Evolutionary conservation across 2,329 filamentous ascomycete genomes (phyloP).

Genomic region (Emergomyces africanus): DNA sequence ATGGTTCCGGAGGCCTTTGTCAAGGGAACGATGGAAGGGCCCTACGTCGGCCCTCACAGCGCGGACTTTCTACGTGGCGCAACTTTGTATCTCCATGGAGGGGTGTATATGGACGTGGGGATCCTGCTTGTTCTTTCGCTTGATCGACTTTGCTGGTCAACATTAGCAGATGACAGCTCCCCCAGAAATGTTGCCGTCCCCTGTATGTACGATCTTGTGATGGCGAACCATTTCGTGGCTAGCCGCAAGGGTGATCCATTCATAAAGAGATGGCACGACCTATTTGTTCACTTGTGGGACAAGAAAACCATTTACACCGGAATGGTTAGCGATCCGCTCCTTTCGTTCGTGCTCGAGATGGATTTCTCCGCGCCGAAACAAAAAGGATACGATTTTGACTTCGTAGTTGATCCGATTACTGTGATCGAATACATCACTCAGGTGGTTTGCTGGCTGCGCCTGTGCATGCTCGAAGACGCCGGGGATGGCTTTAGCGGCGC

Average conservation of each 20-base stretch:
- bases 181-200: not conserved
- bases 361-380: not conserved
- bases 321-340: not conserved
- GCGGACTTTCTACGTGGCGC: constrained; percentile 14
- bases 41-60: not conserved
- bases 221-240: constrained; percentile 7
- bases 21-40: not conserved
- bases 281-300: constrained; percentile 6
- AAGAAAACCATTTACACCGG: constrained; percentile 1
- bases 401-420: not conserved
- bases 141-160: constrained; percentile 26
- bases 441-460: not conserved
- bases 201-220: constrained; percentile 22
- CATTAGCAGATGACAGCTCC: not conserved
- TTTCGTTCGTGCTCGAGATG: not conserved
- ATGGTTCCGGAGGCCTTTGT: not conserved
- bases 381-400: not conserved
- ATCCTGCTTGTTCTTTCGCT: constrained; percentile 31
- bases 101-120: constrained; percentile 34
- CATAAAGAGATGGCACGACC: constrained; percentile 9
- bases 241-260: constrained; percentile 3
- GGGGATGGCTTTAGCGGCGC: not conserved
- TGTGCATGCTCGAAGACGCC: not conserved
- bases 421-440: not conserved
- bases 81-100: constrained; percentile 30